Evolutionary conservation across 2,329 filamentous ascomycete species (phyloP).

Genomic region (Colletotrichum lentis): DNA sequence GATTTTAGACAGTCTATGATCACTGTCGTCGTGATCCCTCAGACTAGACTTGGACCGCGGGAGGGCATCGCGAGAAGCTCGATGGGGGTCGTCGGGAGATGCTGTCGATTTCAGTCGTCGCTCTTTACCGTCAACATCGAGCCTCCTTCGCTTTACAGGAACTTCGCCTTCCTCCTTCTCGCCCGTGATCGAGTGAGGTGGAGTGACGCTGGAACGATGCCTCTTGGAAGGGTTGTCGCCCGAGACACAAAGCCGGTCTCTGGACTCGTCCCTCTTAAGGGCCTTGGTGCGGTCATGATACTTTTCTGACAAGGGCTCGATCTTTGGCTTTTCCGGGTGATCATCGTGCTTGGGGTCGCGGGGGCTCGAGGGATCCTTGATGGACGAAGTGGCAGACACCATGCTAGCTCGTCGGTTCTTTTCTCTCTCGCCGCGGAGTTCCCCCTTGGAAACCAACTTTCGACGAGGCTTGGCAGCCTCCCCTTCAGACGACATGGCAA

Average conservation of each 20-base stretch:
- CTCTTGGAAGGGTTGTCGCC: conserved; percentile 65
- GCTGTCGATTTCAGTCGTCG: conserved; percentile 54
- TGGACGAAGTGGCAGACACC: conserved; percentile 62
- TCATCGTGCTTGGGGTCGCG: conserved; percentile 61
- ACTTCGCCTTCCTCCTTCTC: conserved; percentile 63
- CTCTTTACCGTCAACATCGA: conserved; percentile 64
- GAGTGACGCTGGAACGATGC: conserved; percentile 66
- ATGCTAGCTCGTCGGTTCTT: conserved; percentile 67
- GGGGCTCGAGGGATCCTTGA: conserved; percentile 63
- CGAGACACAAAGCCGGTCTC: conserved; percentile 60
- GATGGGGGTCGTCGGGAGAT: conserved; percentile 57
- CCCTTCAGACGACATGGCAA: conserved; percentile 62
- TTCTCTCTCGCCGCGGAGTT: conserved; percentile 66
- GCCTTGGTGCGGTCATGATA: conserved; percentile 68
- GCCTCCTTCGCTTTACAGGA: conserved; percentile 63
- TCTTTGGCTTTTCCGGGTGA: conserved; percentile 55
- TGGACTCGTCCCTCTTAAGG: conserved; percentile 68
- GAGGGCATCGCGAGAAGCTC: conserved; percentile 24
- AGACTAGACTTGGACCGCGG: conserved; percentile 44
- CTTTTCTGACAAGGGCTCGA: conserved; percentile 58
- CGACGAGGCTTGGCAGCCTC: conserved; percentile 67
- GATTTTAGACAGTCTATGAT: conserved; percentile 43
- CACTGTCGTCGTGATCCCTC: conserved; percentile 56
- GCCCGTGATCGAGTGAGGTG: conserved; percentile 59
- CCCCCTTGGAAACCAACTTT: conserved; percentile 70